These are phyloP conservation scores for Pterocarpus santalinus DNA, from an alignment of 306 rosid genomes.

Conservation along the genomic window DNA sequence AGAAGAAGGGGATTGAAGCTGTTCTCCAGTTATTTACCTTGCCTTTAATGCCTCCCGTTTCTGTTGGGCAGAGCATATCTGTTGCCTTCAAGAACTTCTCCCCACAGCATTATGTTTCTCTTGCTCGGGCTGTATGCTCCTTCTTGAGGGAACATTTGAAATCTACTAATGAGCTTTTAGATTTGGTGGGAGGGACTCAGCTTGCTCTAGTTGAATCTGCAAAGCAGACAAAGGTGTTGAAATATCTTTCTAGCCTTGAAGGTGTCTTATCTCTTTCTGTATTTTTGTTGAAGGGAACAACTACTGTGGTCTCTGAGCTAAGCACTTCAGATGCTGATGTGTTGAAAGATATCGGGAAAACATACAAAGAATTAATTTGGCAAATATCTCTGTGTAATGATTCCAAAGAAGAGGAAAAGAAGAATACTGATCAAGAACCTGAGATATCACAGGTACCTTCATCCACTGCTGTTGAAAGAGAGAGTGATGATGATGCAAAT, in stretches of 20 bases:
- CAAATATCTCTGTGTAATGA: slow-evolving; percentile 86
- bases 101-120: slow-evolving; percentile 89
- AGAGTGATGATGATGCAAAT: slow-evolving; percentile 93
- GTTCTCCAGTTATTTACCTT: slow-evolving; percentile 83
- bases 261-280: slow-evolving; percentile 79
- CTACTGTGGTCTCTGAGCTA: slow-evolving; percentile 84
- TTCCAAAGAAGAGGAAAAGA: slow-evolving; percentile 81
- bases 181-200: slow-evolving; percentile 81
- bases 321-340: slow-evolving; percentile 91
- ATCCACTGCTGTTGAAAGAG: slow-evolving; percentile 78
- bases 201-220: slow-evolving; percentile 76
- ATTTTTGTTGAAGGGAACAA: slow-evolving; percentile 87
- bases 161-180: slow-evolving; percentile 84
- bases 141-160: slow-evolving; percentile 86
- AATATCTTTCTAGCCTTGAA: slow-evolving; percentile 87
- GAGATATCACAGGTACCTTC: slow-evolving; percentile 76
- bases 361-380: slow-evolving; percentile 92
- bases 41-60: slow-evolving; percentile 85
- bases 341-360: slow-evolving; percentile 85
- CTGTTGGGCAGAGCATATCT: slow-evolving; percentile 89
- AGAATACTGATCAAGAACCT: slow-evolving; percentile 73
- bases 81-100: slow-evolving; percentile 95
- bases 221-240: slow-evolving; percentile 76
- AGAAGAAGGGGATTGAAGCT: slow-evolving; percentile 95
- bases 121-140: slow-evolving; percentile 89